Evolutionary conservation across 1,284 basidiomycete genomes (phyloP), one percentile per base, ranked within the genome.

Genomic region (Cutaneotrichosporon mucoides): DNA sequence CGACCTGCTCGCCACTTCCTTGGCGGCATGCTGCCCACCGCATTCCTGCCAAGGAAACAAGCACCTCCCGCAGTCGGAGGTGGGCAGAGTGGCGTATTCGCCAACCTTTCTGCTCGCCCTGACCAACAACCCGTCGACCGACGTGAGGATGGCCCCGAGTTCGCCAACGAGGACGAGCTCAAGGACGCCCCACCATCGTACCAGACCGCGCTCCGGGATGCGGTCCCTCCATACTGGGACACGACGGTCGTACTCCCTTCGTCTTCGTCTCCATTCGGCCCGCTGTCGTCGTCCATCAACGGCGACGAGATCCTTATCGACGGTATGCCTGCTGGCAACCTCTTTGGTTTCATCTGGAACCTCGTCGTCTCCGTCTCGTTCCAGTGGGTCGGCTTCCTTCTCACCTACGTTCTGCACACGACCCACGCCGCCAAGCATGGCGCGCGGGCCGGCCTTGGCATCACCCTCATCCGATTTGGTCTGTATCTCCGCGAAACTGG

Each of bases 171-270:
- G 73, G 86, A 90, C 49, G 80, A 82, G n/a, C 86, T 88, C 70
- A 89, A 86, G 69, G 88, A 89, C 62, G 83, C 85, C 0, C 91
- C 92, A 7, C 93, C 93, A 85, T 87, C 92, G 0, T 99, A 99
- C 74, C 84, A 86, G 44, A 83, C 87, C 24, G 95, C 95, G 1
- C 88, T 94, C 60, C 86, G 88, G 8, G 95, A 99, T 73, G 85
- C 91, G 0, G 93, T 91, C 0, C 96, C 95, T 0, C 85, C 92
- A 0, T 99, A 99, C 78, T 98, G 93, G 90, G 95, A 99, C 76
- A 97, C 91, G 2, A 94, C 92, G 0, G 86, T 97, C 12, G 89
- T 95, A 60, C 86, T 92, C 1, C 78, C 78, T 0, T 76, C 75
- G 0, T 73, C 73, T 4, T 66, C 66, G 0, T 77, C 76, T 3